Evolutionary conservation across 768 basidiomycete species (phyloP).

Genomic region (Hericium rajendrae): DNA sequence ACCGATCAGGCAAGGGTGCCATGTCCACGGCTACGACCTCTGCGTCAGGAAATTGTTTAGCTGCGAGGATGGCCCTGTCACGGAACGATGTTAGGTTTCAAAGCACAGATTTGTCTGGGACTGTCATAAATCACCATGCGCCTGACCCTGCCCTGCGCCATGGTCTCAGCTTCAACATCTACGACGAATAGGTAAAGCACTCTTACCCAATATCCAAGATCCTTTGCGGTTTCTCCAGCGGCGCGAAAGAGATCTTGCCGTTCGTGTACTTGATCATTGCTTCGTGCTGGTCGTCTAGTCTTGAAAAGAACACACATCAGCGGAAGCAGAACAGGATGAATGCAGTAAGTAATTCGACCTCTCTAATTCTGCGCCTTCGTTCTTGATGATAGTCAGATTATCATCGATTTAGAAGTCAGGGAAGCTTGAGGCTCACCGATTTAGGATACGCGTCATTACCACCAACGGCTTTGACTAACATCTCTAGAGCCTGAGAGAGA

Average conservation of each 20-base stretch:
- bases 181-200: no score
- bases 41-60: conserved; percentile 7
- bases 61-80: conserved; percentile 18
- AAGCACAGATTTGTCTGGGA: no score
- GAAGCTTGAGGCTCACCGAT: background rate
- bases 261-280: conserved; percentile 15
- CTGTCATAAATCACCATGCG: background rate
- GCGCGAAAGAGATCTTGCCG: conserved; percentile 9
- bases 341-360: background rate
- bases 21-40: conserved; percentile 16
- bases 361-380: background rate
- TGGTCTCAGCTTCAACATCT: no score
- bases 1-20: conserved; percentile 13
- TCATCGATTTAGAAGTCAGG: background rate
- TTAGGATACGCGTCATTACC: background rate
- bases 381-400: background rate
- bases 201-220: conserved; percentile 19
- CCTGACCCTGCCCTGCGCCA: conserved; percentile 6
- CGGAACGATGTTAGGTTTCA: no score
- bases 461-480: background rate
- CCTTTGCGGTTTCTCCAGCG: conserved; percentile 13
- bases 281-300: conserved; percentile 17
- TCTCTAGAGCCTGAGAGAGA: no score
- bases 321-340: background rate
- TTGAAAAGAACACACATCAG: background rate